Evolutionary conservation across 2,329 filamentous ascomycete genomes (phyloP).

Genomic region (Pseudocercospora fuligena): DNA sequence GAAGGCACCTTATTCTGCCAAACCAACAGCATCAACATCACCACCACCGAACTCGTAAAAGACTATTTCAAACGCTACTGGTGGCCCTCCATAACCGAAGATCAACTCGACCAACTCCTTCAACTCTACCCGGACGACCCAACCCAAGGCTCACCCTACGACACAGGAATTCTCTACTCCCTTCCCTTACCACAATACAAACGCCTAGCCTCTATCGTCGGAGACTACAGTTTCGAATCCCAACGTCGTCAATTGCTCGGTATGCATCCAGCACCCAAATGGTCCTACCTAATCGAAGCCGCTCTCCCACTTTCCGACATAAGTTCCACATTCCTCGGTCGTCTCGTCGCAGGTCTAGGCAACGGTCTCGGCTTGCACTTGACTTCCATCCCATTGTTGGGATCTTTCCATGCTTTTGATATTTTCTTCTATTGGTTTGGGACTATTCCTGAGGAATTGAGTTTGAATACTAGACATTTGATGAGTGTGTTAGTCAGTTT

Average conservation of each 20-base stretch:
- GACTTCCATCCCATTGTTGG: slow-evolving; percentile 20
- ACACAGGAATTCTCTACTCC: slow-evolving; percentile 17
- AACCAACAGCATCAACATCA: slow-evolving; percentile 22
- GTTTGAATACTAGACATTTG: slow-evolving; percentile 17
- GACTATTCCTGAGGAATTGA: slow-evolving; percentile 16
- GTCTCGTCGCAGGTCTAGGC: slow-evolving; percentile 14
- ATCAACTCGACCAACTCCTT: slow-evolving; percentile 22
- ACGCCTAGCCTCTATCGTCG: slow-evolving; percentile 23
- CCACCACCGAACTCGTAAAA: slow-evolving; percentile 23
- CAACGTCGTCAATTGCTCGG: slow-evolving; percentile 21
- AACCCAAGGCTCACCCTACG: slow-evolving; percentile 18
- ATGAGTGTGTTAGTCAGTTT: slow-evolving; percentile 21
- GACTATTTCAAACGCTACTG: slow-evolving; percentile 28
- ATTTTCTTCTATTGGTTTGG: slow-evolving; percentile 25
- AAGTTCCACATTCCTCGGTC: slow-evolving; percentile 2
- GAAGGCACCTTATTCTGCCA: slow-evolving; percentile 58
- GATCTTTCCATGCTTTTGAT: slow-evolving; percentile 27
- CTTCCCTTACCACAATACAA: slow-evolving; percentile 22
- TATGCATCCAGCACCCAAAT: slow-evolving; percentile 12
- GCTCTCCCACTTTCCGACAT: slow-evolving; percentile 14
- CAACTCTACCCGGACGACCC: slow-evolving; percentile 24
- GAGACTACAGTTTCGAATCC: slow-evolving; percentile 26
- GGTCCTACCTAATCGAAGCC: slow-evolving; percentile 19
- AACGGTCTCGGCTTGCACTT: background rate
- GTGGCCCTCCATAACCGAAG: slow-evolving; percentile 23